Conservation (phyloP, 208 protist genomes). For the Trichomonas tenax region DNA sequence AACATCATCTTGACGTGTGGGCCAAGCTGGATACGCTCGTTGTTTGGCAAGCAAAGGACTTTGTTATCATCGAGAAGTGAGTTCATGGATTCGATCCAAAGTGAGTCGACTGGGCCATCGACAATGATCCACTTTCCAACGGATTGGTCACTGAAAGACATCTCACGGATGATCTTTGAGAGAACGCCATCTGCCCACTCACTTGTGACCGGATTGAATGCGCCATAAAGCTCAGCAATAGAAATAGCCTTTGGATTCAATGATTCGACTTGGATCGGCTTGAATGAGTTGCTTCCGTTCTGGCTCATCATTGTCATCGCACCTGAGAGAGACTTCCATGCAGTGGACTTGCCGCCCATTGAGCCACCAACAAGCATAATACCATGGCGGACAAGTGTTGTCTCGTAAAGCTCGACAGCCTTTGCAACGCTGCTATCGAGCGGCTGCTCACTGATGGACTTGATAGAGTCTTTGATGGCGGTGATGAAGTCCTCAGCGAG, state of each 20-base stretch:
- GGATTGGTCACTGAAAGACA: constrained; percentile 51
- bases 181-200: constrained; percentile 61
- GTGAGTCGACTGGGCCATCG: constrained; percentile 90
- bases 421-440: constrained; percentile 21
- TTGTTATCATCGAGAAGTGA: constrained; percentile 94
- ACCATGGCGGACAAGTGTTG: constrained; percentile 83
- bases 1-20: constrained; percentile 76
- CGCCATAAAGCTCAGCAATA: constrained; percentile 86
- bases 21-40: constrained; percentile 78
- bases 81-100: constrained; percentile 98
- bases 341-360: constrained; percentile 56
- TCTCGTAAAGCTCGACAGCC: constrained; percentile 61
- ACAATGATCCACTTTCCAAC: constrained; percentile 79
- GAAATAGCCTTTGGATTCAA: constrained; percentile 89
- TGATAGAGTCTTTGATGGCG: constrained; percentile 22
- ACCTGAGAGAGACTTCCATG: constrained; percentile 65
- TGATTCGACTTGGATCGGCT: constrained; percentile 59
- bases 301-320: constrained; percentile 60
- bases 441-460: neutral
- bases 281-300: constrained; percentile 74
- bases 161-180: constrained; percentile 57
- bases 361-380: constrained; percentile 87
- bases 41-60: constrained; percentile 80
- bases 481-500: constrained; percentile 29
- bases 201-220: constrained; percentile 73